Base-by-base conservation (phyloP, 331 rosid species). In the Rosa hybrid region DNA sequence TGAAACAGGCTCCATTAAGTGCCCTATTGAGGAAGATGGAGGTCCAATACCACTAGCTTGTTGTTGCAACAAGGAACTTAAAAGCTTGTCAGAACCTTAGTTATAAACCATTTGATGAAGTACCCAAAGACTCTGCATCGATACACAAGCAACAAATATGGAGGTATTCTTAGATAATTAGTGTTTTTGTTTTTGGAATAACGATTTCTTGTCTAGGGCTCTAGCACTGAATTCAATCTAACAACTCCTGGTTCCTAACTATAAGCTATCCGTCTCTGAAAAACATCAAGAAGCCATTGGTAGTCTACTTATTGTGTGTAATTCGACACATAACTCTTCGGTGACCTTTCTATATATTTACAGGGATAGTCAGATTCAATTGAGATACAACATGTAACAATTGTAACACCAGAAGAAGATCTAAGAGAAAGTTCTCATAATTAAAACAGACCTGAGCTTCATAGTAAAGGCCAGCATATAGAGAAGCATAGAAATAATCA, bases 391-490 rank as follows among this genome's bases (percentile, higher is more conserved):
- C 30, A 27, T 27, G 30, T 27, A 27, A 27, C 0, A 27, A 27
- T 27, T 27, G 30, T 54, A 54, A 18, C 42, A 12, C 69, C 69
- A 54, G 39, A 74, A 75, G 54, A 41, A 34, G 13, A 71, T 71
- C 20, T 41, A 38, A 56, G 54, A 77, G 62, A 11, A 42, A 63
- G 42, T 7, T 14, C 38, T 57, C 50, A 74, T 53, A 27, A 62
- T 41, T 80, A 54, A 80, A 71, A 68, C 81, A 48, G 83, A 94
- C 98, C 98, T 92, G 90, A 82, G 97, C 88, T 90, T 94, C 97
- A 60, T 86, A 85, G 80, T 86, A 91, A 59, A 94, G 98, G 46
- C 97, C 98, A n/a, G 97, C 95, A 77, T 94, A 92, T 25, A 94
- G 80, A 68, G 93, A 88, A 77, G 98, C 92, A 68, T 92, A 92